Evolutionary conservation across 371 early-diverging fungal species (phyloP), one percentile per base, ranked within the genome.

Genomic region (Mucor racemosus): DNA sequence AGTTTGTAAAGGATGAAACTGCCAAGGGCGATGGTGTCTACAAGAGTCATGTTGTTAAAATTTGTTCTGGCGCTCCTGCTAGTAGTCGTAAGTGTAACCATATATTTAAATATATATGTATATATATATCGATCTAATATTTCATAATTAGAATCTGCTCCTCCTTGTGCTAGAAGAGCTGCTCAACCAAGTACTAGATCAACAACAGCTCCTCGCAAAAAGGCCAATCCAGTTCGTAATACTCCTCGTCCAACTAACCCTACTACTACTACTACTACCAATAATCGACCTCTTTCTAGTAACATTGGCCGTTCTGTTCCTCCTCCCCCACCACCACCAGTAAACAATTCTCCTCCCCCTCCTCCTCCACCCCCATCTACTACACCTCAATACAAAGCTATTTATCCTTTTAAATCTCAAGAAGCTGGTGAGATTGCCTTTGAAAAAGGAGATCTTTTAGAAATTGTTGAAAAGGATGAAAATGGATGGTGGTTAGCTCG

Each of bases 401-500:
- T 92, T 39, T 94, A 91, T 72, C 88, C 91, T 56, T 94, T 92
- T 71, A 72, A 77, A 15, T 84, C 90, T 8, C 76, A 87, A 65
- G 86, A 88, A 65, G 74, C 68, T 39, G 89, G 91, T 33, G 92
- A 92, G 68, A 80, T 93, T 33, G 74, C 89, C 9, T 89, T 94
- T 74, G 86, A 81, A 58, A 84, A 84, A 62, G 92, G 84, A 39
- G 89, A 88, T 67, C 34, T 89, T 6, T 83, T 93, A 74, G 92
- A 93, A 68, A 89, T 94, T 67, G 54, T 88, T 11, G 88, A 93
- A 68, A 91, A 92, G 71, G 90, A 92, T 66, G 86, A 90, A 36
- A 92, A 91, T 69, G 94, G 94, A 35, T 94, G 94, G 94, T 94
- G 94, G 94, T 74, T 94, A 21, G 94, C 90, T 38, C 77, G 80